Evolutionary conservation across 345 rosid species (phyloP).

Genomic region (Ceriops decandra): DNA sequence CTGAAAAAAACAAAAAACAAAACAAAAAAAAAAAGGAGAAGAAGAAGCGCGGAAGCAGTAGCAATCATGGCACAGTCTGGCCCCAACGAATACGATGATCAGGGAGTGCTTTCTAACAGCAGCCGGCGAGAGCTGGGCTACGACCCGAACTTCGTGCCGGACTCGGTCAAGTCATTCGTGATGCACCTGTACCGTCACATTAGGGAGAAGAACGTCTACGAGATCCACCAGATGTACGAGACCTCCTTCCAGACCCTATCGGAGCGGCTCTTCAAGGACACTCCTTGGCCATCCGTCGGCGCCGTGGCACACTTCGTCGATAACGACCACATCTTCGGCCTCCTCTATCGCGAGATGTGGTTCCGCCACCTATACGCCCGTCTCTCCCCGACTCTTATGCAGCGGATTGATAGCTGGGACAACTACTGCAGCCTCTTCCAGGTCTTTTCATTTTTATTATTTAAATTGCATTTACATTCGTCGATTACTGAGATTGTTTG

Average conservation of each 20-base stretch:
- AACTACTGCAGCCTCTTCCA: conserved; percentile 86
- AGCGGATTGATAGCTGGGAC: conserved; percentile 97
- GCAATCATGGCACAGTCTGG: conserved; percentile 36
- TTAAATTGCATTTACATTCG: not conserved
- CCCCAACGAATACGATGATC: conserved; percentile 39
- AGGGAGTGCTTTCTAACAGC: conserved; percentile 1
- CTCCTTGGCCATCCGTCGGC: conserved; percentile 94
- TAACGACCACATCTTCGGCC: conserved; percentile 89
- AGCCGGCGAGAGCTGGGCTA: conserved; percentile 44
- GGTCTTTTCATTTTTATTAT: conserved; percentile 18
- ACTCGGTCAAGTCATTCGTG: conserved; percentile 87
- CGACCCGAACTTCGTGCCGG: conserved; percentile 92
- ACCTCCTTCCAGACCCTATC: conserved; percentile 87
- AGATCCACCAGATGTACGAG: conserved; percentile 99
- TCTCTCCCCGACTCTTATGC: conserved; percentile 77
- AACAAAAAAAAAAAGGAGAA: too few species aligned
- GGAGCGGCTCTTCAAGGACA: conserved; percentile 84
- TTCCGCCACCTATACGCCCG: conserved; percentile 92
- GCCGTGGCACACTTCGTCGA: conserved; percentile 83
- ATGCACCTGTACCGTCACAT: conserved; percentile 92
- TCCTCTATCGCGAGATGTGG: conserved; percentile 99
- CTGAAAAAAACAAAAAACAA: too few species aligned
- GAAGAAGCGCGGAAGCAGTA: too few species aligned
- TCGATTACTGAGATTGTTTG: not conserved
- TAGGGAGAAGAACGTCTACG: conserved; percentile 95